phyloP scores from a whole-genome alignment of 495 filamentous ascomycete species.

The Clohesyomyces aquaticus region DNA sequence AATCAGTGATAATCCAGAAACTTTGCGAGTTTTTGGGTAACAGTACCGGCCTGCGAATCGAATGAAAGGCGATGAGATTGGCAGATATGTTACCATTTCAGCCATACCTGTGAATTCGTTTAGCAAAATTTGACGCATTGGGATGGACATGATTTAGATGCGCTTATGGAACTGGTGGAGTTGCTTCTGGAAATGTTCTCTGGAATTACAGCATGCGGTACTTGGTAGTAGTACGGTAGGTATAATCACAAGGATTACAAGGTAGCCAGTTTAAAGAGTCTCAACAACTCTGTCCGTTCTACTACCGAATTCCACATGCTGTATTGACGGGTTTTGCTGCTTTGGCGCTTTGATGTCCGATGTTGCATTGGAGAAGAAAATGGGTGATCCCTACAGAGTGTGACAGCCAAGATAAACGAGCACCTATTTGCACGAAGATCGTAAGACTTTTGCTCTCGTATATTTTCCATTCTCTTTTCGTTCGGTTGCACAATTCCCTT shows the following conservation, averaged over 20 bases:
- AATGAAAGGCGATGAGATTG: slow-evolving; percentile 81
- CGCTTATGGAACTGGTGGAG: neutral
- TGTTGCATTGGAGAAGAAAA: slow-evolving; percentile 26
- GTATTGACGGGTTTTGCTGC: no score
- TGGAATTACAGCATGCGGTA: neutral
- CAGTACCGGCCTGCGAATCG: slow-evolving; percentile 79
- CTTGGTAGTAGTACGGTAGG: no score
- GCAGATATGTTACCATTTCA: slow-evolving; percentile 82
- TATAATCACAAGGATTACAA: no score
- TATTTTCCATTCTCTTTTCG: slow-evolving; percentile 1
- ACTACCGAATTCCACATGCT: no score
- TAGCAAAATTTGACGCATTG: slow-evolving; percentile 10
- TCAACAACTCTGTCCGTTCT: no score
- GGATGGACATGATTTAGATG: neutral
- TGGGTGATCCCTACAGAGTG: slow-evolving; percentile 53
- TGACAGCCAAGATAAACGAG: slow-evolving; percentile 70
- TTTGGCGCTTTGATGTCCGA: no score
- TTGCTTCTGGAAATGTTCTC: neutral
- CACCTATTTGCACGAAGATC: slow-evolving; percentile 53
- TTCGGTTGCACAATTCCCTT: no score
- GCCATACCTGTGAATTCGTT: slow-evolving; percentile 57
- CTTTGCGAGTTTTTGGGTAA: no score
- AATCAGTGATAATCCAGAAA: no score
- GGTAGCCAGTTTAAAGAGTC: no score
- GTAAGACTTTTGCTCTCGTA: neutral